These are phyloP conservation scores for Saccharum spontaneum DNA, from an alignment of 176 grass and related monocot species.

Conservation along the genomic window DNA sequence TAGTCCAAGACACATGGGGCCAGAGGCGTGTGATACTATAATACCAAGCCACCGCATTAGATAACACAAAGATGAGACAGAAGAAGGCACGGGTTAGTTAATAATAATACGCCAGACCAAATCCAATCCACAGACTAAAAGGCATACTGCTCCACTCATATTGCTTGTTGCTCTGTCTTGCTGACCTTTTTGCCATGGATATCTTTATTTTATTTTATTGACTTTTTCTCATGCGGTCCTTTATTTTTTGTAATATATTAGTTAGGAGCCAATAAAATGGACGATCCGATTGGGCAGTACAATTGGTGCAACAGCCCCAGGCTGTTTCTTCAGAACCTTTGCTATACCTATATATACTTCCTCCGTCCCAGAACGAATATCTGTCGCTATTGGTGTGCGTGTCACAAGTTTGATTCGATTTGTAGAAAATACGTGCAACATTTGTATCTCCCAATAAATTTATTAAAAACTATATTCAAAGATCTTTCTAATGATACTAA, in stretches of 20 bases:
- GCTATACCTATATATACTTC: not conserved
- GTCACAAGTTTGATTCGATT: too few relatives aligned
- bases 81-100: constrained; percentile 28
- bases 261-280: not conserved
- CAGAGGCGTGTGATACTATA: constrained; percentile 40
- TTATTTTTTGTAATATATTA: not conserved
- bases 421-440: too few relatives aligned
- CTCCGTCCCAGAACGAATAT: too few relatives aligned
- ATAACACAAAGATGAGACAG: constrained; percentile 24
- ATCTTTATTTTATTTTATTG: not conserved
- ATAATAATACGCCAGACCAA: constrained; percentile 11
- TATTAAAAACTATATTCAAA: too few relatives aligned
- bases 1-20: constrained; percentile 40
- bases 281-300: not conserved
- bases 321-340: not conserved
- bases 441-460: too few relatives aligned
- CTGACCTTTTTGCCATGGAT: constrained; percentile 2
- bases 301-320: constrained; percentile 15
- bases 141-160: constrained; percentile 2
- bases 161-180: constrained; percentile 8
- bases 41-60: constrained; percentile 13
- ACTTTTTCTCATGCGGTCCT: not conserved
- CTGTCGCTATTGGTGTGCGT: too few relatives aligned
- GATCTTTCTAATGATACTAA: too few relatives aligned
- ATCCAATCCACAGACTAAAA: constrained; percentile 31